Evolutionary conservation across 352 stramenopile genomes (phyloP).

Genomic region (Pythium scleroteichum): DNA sequence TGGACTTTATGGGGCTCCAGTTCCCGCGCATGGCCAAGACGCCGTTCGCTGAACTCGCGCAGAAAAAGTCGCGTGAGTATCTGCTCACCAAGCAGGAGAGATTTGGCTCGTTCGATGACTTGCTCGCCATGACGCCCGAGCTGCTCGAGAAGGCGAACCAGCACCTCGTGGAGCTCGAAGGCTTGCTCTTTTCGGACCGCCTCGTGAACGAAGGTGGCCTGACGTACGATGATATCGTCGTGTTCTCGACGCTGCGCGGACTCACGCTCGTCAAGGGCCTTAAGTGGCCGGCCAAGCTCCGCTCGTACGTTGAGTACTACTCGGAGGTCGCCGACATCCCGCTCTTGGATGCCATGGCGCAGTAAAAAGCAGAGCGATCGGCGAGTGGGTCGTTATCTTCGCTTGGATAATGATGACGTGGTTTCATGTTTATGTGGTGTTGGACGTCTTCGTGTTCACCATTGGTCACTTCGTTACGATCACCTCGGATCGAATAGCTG

Average conservation of each 20-base stretch:
- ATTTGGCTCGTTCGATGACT: slow-evolving; percentile 19
- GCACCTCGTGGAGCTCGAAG: slow-evolving; percentile 38
- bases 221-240: slow-evolving; percentile 55
- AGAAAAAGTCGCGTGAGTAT: too few relatives aligned
- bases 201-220: slow-evolving; percentile 22
- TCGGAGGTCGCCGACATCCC: slow-evolving; percentile 42
- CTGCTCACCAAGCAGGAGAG: slow-evolving; percentile 36
- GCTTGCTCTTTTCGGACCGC: slow-evolving; percentile 37
- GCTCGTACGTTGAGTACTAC: slow-evolving; percentile 47
- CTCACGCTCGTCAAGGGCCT: slow-evolving; percentile 57
- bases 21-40: slow-evolving; percentile 61
- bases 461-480: too few relatives aligned
- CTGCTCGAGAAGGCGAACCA: slow-evolving; percentile 44
- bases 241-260: slow-evolving; percentile 48
- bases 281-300: slow-evolving; percentile 46
- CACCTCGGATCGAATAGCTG: too few relatives aligned
- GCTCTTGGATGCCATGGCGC: slow-evolving; percentile 45
- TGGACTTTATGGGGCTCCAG: slow-evolving; percentile 42
- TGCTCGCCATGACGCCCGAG: slow-evolving; percentile 37
- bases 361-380: too few relatives aligned
- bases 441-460: too few relatives aligned
- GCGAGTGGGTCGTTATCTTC: too few relatives aligned
- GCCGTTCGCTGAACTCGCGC: too few relatives aligned
- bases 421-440: too few relatives aligned
- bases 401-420: too few relatives aligned